Base-by-base conservation (phyloP, 177 flowering plant genomes). In the Vitis hybrid region DNA sequence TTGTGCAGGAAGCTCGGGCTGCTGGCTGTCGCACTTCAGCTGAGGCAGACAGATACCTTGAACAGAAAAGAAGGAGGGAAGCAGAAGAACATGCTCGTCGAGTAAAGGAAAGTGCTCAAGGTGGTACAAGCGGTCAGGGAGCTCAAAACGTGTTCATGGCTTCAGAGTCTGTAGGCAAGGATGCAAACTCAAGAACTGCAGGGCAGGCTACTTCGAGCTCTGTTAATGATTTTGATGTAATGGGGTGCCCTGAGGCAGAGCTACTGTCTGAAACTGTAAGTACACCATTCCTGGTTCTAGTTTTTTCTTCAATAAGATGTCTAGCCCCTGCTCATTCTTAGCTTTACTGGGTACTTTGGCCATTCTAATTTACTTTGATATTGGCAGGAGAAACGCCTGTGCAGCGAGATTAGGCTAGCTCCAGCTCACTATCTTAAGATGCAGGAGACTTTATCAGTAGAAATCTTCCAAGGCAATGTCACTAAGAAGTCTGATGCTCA, bases 201-300 rank as follows among this genome's bases (percentile, higher is more conserved):
- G 71, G 56, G n/a, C 77, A 68, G 70, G 65, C 62, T 22, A 62
- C 74, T 19, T 62, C 80, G n/a, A 74, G 67, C 72, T 60, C 67
- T 65, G 65, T 62, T 3, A 67, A 74, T 74, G 83, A 64, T 33
- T 56, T 71, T 31, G 78, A 69, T 51, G 51, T 68, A 3, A 67
- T 55, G 22, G 77, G 74, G 14, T 76, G 69, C 39, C 5, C 51
- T 19, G 83, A 78, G 10, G 71, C 69, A 1, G 75, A 74, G 57
- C 51, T 80, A 53, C 74, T 83, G n/a, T 80, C 86, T 67, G 84
- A 83, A 67, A 6, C 75, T 51, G 86, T 83, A 69, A 83, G 82
- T 70, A 26, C 2, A 18, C 22, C 26, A 26, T 52, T 26, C 55
- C 3, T 11, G 19, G 18, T 31, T 60, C 31, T 55, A 22, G 55